Conservation (phyloP, 768 basidiomycete species). For the Tylopilus felleus region DNA sequence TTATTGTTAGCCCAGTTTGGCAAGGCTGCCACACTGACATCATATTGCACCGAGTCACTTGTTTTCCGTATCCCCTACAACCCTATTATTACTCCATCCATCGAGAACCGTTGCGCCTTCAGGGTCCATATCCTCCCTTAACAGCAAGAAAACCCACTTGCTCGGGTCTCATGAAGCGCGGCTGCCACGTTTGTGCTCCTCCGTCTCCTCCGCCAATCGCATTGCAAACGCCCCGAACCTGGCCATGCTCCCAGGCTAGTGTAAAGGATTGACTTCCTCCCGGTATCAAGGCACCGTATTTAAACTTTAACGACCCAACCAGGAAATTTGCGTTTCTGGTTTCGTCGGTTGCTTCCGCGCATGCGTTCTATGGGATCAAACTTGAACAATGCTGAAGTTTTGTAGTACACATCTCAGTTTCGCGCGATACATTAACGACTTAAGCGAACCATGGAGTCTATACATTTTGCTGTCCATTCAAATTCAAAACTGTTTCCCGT, state of each 20-base stretch:
- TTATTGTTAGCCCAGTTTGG: not conserved
- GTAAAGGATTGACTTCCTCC: not conserved
- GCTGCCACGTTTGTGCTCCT: not conserved
- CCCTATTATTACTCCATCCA: not conserved
- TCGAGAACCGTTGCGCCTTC: not conserved
- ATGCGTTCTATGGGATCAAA: no score
- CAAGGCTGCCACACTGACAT: not conserved
- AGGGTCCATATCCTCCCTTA: not conserved
- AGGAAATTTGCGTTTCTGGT: conserved; percentile 6
- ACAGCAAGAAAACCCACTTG: not conserved
- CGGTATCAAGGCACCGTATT: conserved; percentile 3
- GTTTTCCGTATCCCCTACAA: not conserved
- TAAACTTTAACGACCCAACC: conserved; percentile 9
- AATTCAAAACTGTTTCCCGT: not conserved
- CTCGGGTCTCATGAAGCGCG: conserved; percentile 2
- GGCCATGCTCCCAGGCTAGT: conserved; percentile 2
- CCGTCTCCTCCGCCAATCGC: not conserved
- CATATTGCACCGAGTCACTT: not conserved
- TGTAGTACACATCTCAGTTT: no score
- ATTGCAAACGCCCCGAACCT: not conserved
- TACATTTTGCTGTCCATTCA: not conserved
- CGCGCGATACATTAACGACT: not conserved
- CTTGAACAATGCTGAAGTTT: no score
- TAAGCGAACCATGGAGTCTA: not conserved
- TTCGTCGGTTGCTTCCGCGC: not conserved